phyloP scores from a whole-genome alignment of 768 basidiomycete genomes.

The Mycena olivaceomarginata region DNA sequence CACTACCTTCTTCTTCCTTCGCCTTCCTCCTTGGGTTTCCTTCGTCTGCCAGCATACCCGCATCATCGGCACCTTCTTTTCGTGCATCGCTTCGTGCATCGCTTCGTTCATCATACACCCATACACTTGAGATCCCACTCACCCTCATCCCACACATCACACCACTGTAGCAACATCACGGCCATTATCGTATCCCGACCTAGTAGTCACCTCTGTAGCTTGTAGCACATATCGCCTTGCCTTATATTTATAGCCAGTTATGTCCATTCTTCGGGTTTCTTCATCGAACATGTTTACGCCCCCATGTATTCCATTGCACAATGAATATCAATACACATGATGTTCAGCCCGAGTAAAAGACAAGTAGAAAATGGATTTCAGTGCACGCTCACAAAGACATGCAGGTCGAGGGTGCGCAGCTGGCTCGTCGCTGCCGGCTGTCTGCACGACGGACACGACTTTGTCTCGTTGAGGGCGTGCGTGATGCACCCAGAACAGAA shows the following conservation, averaged over 20 bases:
- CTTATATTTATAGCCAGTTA: constrained; percentile 25
- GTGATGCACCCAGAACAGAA: constrained; percentile 56
- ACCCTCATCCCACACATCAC: background rate
- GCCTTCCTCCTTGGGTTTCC: constrained; percentile 26
- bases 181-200: constrained; percentile 23
- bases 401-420: constrained; percentile 31
- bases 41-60: constrained; percentile 38
- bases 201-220: constrained; percentile 26
- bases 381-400: background rate
- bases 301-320: background rate
- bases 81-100: constrained; percentile 34
- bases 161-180: constrained; percentile 44
- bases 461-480: constrained; percentile 24
- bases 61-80: constrained; percentile 37
- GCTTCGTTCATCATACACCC: constrained; percentile 30
- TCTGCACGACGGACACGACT: constrained; percentile 39
- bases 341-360: background rate
- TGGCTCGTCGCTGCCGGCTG: constrained; percentile 33
- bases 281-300: too few species aligned
- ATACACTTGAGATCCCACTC: constrained; percentile 1
- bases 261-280: too few species aligned
- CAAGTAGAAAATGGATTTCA: background rate
- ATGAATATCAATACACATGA: constrained; percentile 27
- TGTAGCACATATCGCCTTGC: constrained; percentile 26
- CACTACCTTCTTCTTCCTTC: constrained; percentile 2